phyloP scores from a whole-genome alignment of 2,329 filamentous ascomycete species.

The Hypoxylon sp. region DNA sequence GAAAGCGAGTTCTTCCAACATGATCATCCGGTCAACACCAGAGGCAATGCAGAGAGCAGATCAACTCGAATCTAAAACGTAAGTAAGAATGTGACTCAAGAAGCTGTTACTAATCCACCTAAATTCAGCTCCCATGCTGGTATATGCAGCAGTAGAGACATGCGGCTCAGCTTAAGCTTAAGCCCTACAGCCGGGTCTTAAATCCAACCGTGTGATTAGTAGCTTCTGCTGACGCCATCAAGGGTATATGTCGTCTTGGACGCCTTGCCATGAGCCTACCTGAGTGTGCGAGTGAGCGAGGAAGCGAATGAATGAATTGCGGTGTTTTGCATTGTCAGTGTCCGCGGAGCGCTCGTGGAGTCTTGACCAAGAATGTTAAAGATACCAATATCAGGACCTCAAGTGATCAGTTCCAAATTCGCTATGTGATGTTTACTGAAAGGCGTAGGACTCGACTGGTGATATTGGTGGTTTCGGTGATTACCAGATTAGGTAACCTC shows the following conservation, averaged over 20 bases:
- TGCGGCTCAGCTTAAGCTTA: neutral
- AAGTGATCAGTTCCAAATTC: neutral
- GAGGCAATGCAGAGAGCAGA: neutral
- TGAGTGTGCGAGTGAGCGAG: neutral
- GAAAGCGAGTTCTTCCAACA: neutral
- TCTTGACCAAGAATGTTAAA: neutral
- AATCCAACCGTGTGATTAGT: slow-evolving; percentile 15
- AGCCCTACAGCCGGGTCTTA: slow-evolving; percentile 23
- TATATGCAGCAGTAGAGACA: neutral
- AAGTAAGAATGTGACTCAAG: neutral
- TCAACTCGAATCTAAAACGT: neutral
- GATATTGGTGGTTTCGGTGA: neutral
- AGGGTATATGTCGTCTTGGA: neutral
- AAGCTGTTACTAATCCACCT: neutral
- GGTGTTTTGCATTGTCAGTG: neutral
- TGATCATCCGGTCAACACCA: neutral
- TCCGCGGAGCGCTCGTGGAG: neutral
- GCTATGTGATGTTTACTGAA: neutral
- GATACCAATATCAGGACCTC: neutral
- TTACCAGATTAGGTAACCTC: neutral
- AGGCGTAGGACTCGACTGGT: too few relatives aligned
- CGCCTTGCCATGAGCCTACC: neutral
- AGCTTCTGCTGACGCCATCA: neutral
- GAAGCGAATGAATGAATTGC: neutral
- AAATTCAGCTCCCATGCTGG: neutral